phyloP scores from a whole-genome alignment of 441 rosid species.

The Pelargonium australe region DNA sequence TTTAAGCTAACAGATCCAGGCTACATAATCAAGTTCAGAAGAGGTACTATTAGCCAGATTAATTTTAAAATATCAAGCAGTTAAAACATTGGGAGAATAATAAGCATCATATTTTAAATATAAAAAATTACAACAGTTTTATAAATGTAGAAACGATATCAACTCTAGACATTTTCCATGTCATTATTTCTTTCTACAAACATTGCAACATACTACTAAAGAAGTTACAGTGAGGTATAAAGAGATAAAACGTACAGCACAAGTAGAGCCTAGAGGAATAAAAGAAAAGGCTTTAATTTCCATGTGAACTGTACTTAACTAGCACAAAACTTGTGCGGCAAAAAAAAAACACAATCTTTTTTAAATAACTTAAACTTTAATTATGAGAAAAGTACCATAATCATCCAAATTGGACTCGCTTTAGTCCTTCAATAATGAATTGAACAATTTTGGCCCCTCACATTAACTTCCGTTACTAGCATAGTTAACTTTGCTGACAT shows the following conservation, averaged over 20 bases:
- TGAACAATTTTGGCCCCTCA: too few relatives aligned
- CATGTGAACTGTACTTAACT: too few relatives aligned
- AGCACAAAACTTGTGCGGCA: too few relatives aligned
- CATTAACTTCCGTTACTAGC: too few relatives aligned
- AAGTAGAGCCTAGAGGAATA: neutral
- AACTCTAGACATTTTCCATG: neutral
- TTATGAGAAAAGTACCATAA: too few relatives aligned
- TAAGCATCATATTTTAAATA: neutral
- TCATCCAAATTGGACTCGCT: too few relatives aligned
- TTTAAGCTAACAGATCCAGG: conserved; percentile 68
- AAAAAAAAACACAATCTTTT: too few relatives aligned
- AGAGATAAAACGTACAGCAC: neutral
- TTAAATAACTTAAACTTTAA: too few relatives aligned
- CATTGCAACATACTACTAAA: neutral
- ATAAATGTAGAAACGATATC: neutral
- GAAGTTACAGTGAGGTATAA: neutral
- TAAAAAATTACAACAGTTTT: neutral
- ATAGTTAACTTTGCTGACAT: too few relatives aligned
- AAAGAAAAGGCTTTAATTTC: neutral
- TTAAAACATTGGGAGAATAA: neutral
- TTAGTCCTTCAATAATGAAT: too few relatives aligned
- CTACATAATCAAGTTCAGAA: conserved; percentile 40
- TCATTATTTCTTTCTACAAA: neutral
- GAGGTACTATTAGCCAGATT: conserved; percentile 24
- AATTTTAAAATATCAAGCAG: neutral